A percentile compares a stretch with the other conserved stretches of the same genome.
Evolutionary conservation across 2,329 filamentous ascomycete genomes (phyloP).

Genomic region (Botryotinia convoluta): DNA sequence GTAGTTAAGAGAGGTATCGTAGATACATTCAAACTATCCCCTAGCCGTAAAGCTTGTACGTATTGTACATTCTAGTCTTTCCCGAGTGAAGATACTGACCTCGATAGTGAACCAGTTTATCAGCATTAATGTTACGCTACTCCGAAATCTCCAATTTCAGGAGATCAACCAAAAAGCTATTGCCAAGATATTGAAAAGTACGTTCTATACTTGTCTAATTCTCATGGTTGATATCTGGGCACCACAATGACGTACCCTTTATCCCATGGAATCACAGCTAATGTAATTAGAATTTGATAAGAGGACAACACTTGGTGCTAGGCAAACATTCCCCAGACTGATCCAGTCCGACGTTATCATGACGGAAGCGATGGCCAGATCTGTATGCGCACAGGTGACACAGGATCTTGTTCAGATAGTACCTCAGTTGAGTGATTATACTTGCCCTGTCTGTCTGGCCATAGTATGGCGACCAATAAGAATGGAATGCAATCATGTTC

Average conservation of each 20-base stretch:
- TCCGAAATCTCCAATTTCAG: conserved; percentile 79
- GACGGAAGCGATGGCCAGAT: conserved; percentile 66
- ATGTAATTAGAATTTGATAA: conserved; percentile 73
- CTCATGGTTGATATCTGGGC: neutral
- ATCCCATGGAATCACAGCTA: neutral
- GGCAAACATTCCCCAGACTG: conserved; percentile 57
- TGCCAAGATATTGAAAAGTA: conserved; percentile 81
- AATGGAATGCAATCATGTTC: conserved; percentile 71
- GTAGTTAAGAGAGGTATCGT: conserved; percentile 59
- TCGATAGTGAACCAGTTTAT: conserved; percentile 54
- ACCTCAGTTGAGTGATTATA: conserved; percentile 80
- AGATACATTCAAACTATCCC: conserved; percentile 61
- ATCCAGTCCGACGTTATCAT: conserved; percentile 60
- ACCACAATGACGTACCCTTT: neutral
- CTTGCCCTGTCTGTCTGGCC: conserved; percentile 75
- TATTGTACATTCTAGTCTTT: conserved; percentile 52
- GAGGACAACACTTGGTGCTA: conserved; percentile 70
- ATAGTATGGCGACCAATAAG: conserved; percentile 82
- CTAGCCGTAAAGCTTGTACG: conserved; percentile 55
- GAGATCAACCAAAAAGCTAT: conserved; percentile 79
- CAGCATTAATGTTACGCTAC: conserved; percentile 68
- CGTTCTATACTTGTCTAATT: conserved; percentile 31
- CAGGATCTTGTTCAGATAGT: conserved; percentile 70
- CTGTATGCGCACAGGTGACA: conserved; percentile 72
- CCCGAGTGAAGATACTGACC: conserved; percentile 35